A percentile compares a stretch with the other conserved stretches of the same genome.
Conservation (phyloP, 371 early-diverging fungal genomes). For the Circinella umbellata region DNA sequence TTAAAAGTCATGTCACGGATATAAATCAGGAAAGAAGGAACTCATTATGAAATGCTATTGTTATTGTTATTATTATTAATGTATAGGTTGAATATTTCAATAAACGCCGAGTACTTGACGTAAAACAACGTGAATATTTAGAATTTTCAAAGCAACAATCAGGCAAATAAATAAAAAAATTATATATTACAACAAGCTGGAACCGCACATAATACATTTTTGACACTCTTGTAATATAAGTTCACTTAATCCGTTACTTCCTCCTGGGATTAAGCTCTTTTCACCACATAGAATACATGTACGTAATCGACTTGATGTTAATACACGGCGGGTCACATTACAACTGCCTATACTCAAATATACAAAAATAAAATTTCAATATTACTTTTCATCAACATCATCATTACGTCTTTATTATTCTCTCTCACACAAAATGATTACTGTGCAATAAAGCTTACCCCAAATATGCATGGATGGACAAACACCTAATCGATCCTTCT, state of each 20-base stretch:
- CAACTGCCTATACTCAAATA: not conserved
- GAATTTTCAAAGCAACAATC: constrained; percentile 47
- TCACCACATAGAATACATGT: constrained; percentile 1
- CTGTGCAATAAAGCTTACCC: constrained; percentile 6
- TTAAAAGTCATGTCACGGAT: not conserved
- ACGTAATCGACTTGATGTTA: constrained; percentile 2
- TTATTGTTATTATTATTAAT: not conserved
- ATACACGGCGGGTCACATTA: not conserved
- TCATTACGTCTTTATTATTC: too few relatives aligned
- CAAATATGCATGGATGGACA: constrained; percentile 10
- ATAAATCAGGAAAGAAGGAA: not conserved
- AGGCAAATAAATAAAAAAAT: constrained; percentile 22
- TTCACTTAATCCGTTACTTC: not conserved
- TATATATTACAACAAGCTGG: not conserved
- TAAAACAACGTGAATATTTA: constrained; percentile 51
- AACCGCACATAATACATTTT: constrained; percentile 12
- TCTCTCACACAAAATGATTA: too few relatives aligned
- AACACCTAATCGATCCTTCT: not conserved
- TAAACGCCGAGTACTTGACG: constrained; percentile 54
- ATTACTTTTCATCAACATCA: too few relatives aligned
- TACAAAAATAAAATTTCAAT: not conserved
- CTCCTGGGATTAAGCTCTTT: constrained; percentile 7
- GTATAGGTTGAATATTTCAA: constrained; percentile 56
- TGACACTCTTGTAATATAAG: not conserved
- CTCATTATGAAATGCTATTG: not conserved